Percentiles rank a stretch among this genome's conserved stretches.
Evolutionary conservation across 2,329 filamentous ascomycete genomes (phyloP).

Genomic region (Microdochium bolleyi): DNA sequence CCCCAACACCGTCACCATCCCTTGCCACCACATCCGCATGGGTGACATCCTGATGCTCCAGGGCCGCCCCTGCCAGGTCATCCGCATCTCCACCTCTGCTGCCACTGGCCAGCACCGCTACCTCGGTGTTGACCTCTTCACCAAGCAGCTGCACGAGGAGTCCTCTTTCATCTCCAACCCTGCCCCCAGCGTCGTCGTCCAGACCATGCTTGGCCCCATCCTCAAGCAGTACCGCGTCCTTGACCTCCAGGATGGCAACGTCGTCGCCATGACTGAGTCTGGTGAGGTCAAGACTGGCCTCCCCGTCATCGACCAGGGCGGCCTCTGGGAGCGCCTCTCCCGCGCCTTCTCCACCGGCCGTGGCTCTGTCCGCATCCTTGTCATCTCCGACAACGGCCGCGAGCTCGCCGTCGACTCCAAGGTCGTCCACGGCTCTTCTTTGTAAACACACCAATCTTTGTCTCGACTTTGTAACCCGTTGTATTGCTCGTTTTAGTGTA

Average conservation of each 20-base stretch:
- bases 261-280: constrained; percentile 98
- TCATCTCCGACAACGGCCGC: constrained; percentile 86
- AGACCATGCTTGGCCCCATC: constrained; percentile 98
- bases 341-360: constrained; percentile 85
- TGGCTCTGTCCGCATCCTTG: constrained; percentile 88
- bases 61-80: constrained; percentile 98
- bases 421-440: constrained; percentile 76
- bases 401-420: constrained; percentile 99
- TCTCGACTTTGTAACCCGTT: constrained; percentile 1
- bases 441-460: constrained; percentile 33
- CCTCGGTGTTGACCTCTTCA: constrained; percentile 99
- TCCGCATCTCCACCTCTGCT: constrained; percentile 96
- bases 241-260: constrained; percentile 76
- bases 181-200: constrained; percentile 89
- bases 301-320: constrained; percentile 89
- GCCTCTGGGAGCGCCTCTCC: constrained; percentile 72
- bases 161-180: constrained; percentile 97
- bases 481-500: constrained; percentile 7
- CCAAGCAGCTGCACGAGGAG: constrained; percentile 98
- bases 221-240: constrained; percentile 99
- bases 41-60: constrained; percentile 98
- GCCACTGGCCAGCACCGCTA: constrained; percentile 99
- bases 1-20: constrained; percentile 91
- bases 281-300: constrained; percentile 97
- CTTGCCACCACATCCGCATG: constrained; percentile 98